These are phyloP conservation scores for Leccinum incarnatum DNA, from an alignment of 768 basidiomycete species.

Conservation along the genomic window DNA sequence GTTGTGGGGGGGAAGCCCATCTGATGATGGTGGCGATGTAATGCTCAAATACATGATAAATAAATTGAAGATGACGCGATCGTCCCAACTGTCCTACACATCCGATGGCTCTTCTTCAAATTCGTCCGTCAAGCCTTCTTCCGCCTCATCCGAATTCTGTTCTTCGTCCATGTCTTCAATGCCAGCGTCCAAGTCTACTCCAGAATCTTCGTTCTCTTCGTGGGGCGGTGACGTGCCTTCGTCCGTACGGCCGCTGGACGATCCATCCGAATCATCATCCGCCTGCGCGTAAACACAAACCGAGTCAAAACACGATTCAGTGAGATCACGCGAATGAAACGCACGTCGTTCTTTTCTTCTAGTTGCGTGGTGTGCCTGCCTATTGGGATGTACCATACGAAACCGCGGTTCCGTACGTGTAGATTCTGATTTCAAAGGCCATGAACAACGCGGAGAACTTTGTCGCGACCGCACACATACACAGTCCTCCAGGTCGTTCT, in stretches of 20 bases:
- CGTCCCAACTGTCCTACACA: neutral
- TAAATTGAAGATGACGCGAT: neutral
- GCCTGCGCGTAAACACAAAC: constrained; percentile 21
- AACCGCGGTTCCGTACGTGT: constrained; percentile 64
- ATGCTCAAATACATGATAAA: neutral
- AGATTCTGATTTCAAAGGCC: constrained; percentile 42
- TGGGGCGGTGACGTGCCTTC: constrained; percentile 30
- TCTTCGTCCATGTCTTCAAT: constrained; percentile 42
- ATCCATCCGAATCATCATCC: constrained; percentile 35
- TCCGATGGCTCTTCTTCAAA: constrained; percentile 46
- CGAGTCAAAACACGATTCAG: neutral
- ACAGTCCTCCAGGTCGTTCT: constrained; percentile 74
- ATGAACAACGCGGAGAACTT: neutral
- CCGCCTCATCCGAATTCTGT: constrained; percentile 41
- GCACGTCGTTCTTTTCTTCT: constrained; percentile 83
- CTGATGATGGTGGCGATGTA: neutral
- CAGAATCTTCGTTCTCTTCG: constrained; percentile 42
- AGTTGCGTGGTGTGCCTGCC: constrained; percentile 70
- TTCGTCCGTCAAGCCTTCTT: constrained; percentile 50
- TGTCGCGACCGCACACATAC: constrained; percentile 38
- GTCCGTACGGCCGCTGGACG: constrained; percentile 32
- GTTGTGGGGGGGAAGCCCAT: neutral
- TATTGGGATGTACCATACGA: constrained; percentile 66
- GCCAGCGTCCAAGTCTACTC: constrained; percentile 36
- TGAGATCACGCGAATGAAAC: constrained; percentile 15